Percentiles rank a stretch among this genome's conserved stretches.
These are phyloP conservation scores for Rosa lucieae DNA, from an alignment of 306 rosid genomes.

Conservation along the genomic window DNA sequence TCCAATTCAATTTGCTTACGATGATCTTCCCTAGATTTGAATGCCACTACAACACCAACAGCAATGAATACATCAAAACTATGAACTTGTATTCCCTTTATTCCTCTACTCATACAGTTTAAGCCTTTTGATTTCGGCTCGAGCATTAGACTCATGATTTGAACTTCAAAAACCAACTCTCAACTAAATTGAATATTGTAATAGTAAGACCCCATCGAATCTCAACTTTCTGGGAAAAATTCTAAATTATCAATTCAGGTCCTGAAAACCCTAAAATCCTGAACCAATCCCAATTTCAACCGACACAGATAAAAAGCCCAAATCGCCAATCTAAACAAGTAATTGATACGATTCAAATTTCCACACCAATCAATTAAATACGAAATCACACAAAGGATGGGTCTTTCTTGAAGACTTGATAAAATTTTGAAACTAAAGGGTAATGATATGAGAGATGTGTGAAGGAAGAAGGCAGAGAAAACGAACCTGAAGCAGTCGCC, in stretches of 20 bases:
- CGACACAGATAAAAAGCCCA: not conserved
- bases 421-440: not conserved
- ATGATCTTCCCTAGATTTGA: constrained; percentile 71
- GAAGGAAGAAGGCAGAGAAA: not conserved
- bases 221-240: not conserved
- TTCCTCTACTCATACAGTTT: not conserved
- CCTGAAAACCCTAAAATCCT: not conserved
- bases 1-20: constrained; percentile 68
- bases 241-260: not conserved
- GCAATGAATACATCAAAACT: not conserved
- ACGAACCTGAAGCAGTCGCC: constrained; percentile 25
- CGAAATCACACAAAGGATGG: not conserved
- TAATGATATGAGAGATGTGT: not conserved
- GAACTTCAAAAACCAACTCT: not conserved
- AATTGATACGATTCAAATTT: not conserved
- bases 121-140: not conserved
- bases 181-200: not conserved
- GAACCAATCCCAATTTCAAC: not conserved
- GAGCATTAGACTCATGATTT: not conserved
- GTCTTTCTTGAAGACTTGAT: not conserved
- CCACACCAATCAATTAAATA: not conserved
- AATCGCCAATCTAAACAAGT: not conserved
- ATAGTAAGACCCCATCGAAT: not conserved
- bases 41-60: constrained; percentile 48
- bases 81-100: not conserved